Conservation (phyloP, 78 protist species). For the Parvularia atlantis region DNA sequence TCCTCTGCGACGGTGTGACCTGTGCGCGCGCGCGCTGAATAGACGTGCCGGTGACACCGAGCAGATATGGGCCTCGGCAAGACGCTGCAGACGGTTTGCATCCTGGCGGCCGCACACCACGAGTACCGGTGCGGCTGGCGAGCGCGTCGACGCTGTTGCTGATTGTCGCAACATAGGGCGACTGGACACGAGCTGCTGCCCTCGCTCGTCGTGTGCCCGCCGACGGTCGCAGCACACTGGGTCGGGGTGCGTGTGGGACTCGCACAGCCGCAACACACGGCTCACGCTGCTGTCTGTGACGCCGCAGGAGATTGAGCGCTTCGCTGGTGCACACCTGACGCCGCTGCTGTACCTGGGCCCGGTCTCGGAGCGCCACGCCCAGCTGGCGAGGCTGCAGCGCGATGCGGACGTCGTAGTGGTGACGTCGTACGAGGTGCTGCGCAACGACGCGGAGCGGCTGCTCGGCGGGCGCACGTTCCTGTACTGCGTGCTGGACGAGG, state of each 20-base stretch:
- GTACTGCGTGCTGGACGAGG: constrained; percentile 93
- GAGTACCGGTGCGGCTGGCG: constrained; percentile 12
- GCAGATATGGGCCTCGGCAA: constrained; percentile 96
- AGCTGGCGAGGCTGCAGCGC: neutral
- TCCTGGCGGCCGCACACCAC: constrained; percentile 43
- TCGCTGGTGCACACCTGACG: constrained; percentile 15
- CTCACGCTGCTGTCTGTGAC: too few species aligned
- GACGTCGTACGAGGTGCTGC: constrained; percentile 72
- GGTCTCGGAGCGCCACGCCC: constrained; percentile 24
- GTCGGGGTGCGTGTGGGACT: too few species aligned
- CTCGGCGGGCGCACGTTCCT: constrained; percentile 20
- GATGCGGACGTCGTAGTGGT: constrained; percentile 18
- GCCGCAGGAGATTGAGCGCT: constrained; percentile 59
- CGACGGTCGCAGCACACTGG: constrained; percentile 90
- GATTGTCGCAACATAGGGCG: neutral
- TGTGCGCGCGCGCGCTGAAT: neutral
- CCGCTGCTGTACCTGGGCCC: constrained; percentile 54
- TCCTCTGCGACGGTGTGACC: constrained; percentile 69
- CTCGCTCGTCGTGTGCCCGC: constrained; percentile 83
- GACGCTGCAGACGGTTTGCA: constrained; percentile 82
- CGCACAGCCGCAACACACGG: neutral
- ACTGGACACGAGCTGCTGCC: constrained; percentile 40
- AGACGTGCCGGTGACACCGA: neutral
- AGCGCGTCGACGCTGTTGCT: neutral
- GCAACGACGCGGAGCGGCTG: constrained; percentile 54